A percentile compares a stretch with the other conserved stretches of the same genome.
phyloP scores from a whole-genome alignment of 2,329 filamentous ascomycete species.

The Tolypocladium paradoxum region DNA sequence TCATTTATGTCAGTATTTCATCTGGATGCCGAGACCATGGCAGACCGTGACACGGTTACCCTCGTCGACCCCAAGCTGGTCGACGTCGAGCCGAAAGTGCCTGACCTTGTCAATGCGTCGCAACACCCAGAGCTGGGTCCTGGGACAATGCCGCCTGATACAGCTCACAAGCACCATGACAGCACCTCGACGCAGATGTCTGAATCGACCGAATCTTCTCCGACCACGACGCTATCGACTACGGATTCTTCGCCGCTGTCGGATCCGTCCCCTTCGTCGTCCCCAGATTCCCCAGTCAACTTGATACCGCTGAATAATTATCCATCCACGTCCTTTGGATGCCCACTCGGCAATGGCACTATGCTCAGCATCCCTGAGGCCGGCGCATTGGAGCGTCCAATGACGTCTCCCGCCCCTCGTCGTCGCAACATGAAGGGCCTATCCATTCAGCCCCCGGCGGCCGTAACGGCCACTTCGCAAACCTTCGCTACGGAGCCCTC shows the following conservation, averaged over 20 bases:
- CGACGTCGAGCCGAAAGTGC: slow-evolving; percentile 31
- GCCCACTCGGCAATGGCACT: slow-evolving; percentile 22
- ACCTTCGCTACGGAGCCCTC: slow-evolving; percentile 53
- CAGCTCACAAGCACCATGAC: slow-evolving; percentile 59
- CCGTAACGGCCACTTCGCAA: slow-evolving; percentile 32
- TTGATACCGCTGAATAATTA: slow-evolving; percentile 62
- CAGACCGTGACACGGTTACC: slow-evolving; percentile 41
- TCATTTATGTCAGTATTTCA: slow-evolving; percentile 69
- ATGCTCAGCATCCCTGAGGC: slow-evolving; percentile 33
- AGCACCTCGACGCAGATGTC: slow-evolving; percentile 70
- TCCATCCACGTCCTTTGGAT: slow-evolving; percentile 46
- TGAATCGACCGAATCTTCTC: slow-evolving; percentile 86
- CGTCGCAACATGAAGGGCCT: slow-evolving; percentile 80
- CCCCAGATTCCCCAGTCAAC: slow-evolving; percentile 78
- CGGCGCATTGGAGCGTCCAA: slow-evolving; percentile 39
- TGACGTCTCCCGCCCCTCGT: slow-evolving; percentile 59
- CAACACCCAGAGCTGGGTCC: slow-evolving; percentile 27
- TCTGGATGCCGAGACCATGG: slow-evolving; percentile 46
- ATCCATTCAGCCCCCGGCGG: slow-evolving; percentile 58
- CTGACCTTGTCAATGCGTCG: slow-evolving; percentile 24
- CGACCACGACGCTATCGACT: slow-evolving; percentile 86
- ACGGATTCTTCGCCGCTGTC: slow-evolving; percentile 85
- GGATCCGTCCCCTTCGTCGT: slow-evolving; percentile 83
- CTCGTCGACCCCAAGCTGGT: slow-evolving; percentile 43
- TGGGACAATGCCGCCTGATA: slow-evolving; percentile 30